Conservation (phyloP, 176 grass and related monocot species). For the Chrysopogon serrulatus region DNA sequence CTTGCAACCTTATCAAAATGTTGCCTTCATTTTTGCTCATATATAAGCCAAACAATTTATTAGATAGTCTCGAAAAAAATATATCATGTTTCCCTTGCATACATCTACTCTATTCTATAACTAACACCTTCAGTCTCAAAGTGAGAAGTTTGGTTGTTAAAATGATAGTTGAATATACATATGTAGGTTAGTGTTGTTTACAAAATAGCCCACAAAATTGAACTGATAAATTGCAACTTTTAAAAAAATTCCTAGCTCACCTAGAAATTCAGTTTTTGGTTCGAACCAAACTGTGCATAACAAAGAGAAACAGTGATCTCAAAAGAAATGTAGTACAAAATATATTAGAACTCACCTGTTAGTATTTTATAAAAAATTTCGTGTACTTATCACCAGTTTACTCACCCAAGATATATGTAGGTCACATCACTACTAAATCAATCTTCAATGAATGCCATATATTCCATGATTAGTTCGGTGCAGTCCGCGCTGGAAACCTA, state of each 20-base stretch:
- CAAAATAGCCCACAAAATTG: not conserved
- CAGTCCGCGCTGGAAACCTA: constrained; percentile 35
- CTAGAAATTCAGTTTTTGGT: not conserved
- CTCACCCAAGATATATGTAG: not conserved
- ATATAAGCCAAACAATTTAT: not conserved
- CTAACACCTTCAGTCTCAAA: not conserved
- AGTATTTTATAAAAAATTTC: not conserved
- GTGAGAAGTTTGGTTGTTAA: not conserved
- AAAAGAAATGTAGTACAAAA: not conserved
- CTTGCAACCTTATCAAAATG: constrained; percentile 1
- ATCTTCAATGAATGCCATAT: not conserved
- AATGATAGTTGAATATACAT: not conserved
- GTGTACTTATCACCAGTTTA: not conserved
- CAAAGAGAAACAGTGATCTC: not conserved
- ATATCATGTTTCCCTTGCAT: not conserved
- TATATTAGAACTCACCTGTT: not conserved
- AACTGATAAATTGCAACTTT: not conserved
- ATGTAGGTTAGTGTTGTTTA: not conserved
- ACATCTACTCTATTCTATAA: not conserved
- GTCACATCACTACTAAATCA: not conserved
- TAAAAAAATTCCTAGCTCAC: too few species aligned
- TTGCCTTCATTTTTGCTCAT: not conserved
- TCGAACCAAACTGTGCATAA: not conserved
- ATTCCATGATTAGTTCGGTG: constrained; percentile 14
- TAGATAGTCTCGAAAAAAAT: not conserved